These are phyloP conservation scores for Trypanosoma rangeli DNA, from an alignment of 208 protist genomes.

Conservation along the genomic window DNA sequence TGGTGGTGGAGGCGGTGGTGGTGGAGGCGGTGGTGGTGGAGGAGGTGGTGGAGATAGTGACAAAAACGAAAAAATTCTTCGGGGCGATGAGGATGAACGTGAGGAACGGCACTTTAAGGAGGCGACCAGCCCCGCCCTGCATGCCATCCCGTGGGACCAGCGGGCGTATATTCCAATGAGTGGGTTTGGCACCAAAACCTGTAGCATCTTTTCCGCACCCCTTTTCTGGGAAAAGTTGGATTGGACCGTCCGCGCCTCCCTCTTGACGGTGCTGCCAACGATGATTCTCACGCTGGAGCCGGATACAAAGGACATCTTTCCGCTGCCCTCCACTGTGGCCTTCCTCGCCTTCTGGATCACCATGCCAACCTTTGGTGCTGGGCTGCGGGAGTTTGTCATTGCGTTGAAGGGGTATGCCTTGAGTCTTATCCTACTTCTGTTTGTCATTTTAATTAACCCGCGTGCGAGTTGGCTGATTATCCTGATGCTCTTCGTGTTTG, in stretches of 20 bases:
- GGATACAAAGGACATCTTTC: constrained; percentile 56
- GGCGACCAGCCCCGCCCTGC: constrained; percentile 69
- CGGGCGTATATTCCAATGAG: constrained; percentile 69
- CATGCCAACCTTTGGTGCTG: constrained; percentile 85
- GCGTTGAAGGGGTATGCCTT: constrained; percentile 83
- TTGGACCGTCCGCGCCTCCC: constrained; percentile 77
- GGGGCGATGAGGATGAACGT: constrained; percentile 64
- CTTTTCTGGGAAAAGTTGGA: constrained; percentile 91
- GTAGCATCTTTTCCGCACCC: constrained; percentile 72
- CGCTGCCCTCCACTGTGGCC: constrained; percentile 73
- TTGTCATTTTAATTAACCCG: constrained; percentile 64
- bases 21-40: constrained; percentile 36
- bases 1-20: constrained; percentile 27
- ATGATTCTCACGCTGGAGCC: constrained; percentile 89
- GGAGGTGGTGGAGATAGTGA: constrained; percentile 27
- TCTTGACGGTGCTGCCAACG: constrained; percentile 84
- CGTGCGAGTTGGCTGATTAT: constrained; percentile 63
- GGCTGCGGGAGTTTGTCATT: constrained; percentile 74
- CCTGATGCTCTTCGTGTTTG: constrained; percentile 77
- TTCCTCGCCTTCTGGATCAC: constrained; percentile 91
- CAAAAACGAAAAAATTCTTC: constrained; percentile 17
- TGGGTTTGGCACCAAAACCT: constrained; percentile 83
- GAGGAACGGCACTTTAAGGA: constrained; percentile 68
- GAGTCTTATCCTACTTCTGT: constrained; percentile 60
- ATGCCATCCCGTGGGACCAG: constrained; percentile 90